A percentile compares a stretch with the other conserved stretches of the same genome.
phyloP scores from a whole-genome alignment of 345 rosid species.

The Moricandia arvensis region DNA sequence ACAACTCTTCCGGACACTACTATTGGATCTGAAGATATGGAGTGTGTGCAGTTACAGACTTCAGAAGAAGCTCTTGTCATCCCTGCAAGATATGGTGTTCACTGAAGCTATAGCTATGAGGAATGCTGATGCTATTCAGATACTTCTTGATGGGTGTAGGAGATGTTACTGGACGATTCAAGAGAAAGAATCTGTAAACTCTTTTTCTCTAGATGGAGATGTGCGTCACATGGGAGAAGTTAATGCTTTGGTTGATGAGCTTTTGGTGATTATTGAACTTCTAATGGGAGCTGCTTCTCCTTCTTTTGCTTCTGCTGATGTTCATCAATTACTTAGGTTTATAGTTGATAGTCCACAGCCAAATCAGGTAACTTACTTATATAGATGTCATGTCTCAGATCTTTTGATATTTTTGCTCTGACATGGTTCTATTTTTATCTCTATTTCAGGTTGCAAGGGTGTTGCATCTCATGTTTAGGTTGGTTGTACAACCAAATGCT shows the following conservation, averaged over 20 bases:
- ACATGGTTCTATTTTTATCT: constrained; percentile 19
- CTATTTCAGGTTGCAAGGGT: constrained; percentile 76
- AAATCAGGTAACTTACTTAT: constrained; percentile 64
- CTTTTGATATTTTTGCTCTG: background rate
- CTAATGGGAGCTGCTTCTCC: constrained; percentile 78
- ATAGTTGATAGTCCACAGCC: constrained; percentile 91
- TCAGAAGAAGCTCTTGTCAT: constrained; percentile 90
- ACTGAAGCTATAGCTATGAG: constrained; percentile 84
- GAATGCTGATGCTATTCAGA: constrained; percentile 91
- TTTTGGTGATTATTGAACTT: constrained; percentile 93
- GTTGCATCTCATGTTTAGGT: constrained; percentile 79
- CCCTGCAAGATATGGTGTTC: constrained; percentile 94
- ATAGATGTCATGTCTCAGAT: background rate
- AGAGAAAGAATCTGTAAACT: constrained; percentile 74
- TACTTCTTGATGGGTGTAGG: constrained; percentile 96
- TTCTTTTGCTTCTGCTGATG: constrained; percentile 65
- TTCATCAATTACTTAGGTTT: constrained; percentile 77
- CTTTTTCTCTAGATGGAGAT: constrained; percentile 50
- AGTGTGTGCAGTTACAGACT: constrained; percentile 90
- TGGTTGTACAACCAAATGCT: constrained; percentile 89
- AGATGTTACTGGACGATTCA: constrained; percentile 88
- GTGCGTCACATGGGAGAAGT: constrained; percentile 82
- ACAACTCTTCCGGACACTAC: constrained; percentile 76
- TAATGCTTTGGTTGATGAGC: constrained; percentile 97
- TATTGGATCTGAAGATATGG: constrained; percentile 91